Base-by-base conservation (phyloP, 1,284 basidiomycete species). In the Cutaneotrichosporon sp. region DNA sequence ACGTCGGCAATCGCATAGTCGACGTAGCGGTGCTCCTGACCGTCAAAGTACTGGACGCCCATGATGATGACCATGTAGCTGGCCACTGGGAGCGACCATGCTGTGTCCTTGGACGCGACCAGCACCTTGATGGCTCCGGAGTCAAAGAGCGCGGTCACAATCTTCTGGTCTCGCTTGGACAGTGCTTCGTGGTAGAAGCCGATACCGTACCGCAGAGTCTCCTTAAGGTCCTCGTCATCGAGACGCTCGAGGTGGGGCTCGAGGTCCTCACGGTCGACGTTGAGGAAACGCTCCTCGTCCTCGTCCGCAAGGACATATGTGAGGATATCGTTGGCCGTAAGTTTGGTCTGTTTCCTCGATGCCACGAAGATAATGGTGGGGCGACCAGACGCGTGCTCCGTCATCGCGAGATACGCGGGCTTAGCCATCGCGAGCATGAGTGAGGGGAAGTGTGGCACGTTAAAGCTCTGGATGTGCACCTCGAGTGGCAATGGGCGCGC, bases 341-440 rank as follows among this genome's bases (percentile, higher is more conserved):
- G 73, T 49, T 88, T 87, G 69, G 91, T 96, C 74, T 98, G 96
- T 61, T 91, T 87, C 34, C 94, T 82, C 17, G 90, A 92, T 0
- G 93, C 88, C 1, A 98, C 93, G 63, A 98, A 98, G 55, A 88
- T 78, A 60, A 98, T 87, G 57, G 91, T 88, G 0, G 93, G 92
- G 63, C 90, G 89, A 8, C 82, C 81, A 0, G 85, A 81, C 0
- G 94, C 86, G 66, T 94, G 85, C 70, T 99, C 94, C 37, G 86
- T 79, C 61, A 97, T 90, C 25, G 93, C 85, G 14, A 98, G 82
- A 70, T 97, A 98, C 0, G 93, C 90, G 0, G 94, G 96, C 72
- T 98, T 98, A 24, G 93, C 94, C 96, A 98, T 98, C 29, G 92
- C 84, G 54, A 98, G 89, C 94, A 99, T 98, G 50, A 98, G 79